Conservation (phyloP, 768 basidiomycete species). For the Lactarius trivialis region DNA sequence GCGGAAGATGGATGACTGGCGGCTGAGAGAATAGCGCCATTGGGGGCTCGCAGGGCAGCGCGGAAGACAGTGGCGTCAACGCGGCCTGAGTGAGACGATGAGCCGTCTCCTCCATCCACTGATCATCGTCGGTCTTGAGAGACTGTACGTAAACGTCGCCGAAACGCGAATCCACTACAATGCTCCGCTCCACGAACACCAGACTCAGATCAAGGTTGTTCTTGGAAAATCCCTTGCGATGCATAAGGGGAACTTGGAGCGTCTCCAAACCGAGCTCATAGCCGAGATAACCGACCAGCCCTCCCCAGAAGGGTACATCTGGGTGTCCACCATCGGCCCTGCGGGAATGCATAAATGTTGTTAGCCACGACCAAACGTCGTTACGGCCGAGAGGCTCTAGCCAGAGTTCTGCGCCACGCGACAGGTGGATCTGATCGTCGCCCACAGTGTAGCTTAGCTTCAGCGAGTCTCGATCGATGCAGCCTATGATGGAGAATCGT, state of each 20-base stretch:
- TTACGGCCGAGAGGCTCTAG: conserved; percentile 41
- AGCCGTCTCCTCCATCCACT: conserved; percentile 51
- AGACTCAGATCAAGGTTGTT: conserved; percentile 68
- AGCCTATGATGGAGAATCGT: conserved; percentile 65
- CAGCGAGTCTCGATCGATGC: conserved; percentile 44
- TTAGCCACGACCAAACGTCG: conserved; percentile 72
- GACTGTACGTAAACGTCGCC: conserved; percentile 58
- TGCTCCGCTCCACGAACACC: conserved; percentile 70
- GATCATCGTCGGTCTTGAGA: conserved; percentile 46
- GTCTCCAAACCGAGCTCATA: conserved; percentile 71
- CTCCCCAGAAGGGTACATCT: conserved; percentile 77
- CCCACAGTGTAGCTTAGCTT: conserved; percentile 54
- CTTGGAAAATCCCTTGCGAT: conserved; percentile 25
- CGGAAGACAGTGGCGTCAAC: conserved; percentile 9
- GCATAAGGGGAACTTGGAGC: conserved; percentile 40
- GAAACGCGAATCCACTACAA: conserved; percentile 54
- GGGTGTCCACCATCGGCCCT: conserved; percentile 42
- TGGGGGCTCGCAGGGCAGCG: not conserved
- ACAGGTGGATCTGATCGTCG: conserved; percentile 43
- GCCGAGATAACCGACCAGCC: conserved; percentile 68
- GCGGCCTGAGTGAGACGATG: conserved; percentile 28
- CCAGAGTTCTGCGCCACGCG: conserved; percentile 30
- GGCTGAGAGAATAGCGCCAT: conserved; percentile 9
- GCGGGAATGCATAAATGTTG: conserved; percentile 54
- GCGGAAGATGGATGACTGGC: conserved; percentile 44